Base-by-base conservation (phyloP, 169 alveolate genomes). In the Plasmodium inui region DNA sequence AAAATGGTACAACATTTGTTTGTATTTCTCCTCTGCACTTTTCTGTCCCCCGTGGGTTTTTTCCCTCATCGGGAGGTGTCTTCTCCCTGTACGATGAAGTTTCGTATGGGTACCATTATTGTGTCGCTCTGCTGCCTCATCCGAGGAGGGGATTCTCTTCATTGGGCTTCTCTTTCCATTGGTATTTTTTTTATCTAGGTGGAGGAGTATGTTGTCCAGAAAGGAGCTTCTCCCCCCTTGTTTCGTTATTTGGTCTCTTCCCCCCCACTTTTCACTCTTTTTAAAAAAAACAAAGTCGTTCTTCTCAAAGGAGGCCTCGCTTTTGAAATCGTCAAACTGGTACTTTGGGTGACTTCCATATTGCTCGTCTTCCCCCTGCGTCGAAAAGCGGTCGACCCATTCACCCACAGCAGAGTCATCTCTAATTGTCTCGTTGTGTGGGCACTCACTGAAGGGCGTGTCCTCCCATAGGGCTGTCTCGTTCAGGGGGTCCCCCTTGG, bases 201-300 rank as follows among this genome's bases (percentile, higher is more conserved):
- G 83, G 12, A 19, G 55, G 41, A 83, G 28, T 26, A 83, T 34
- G 3, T 92, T 86, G 9, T 70, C 57, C 3, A 85, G 53, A 53
- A 61, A 86, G 50, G 37, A 30, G 22, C 92, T 50, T 50, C 46
- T 30, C 50, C n/a, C 80, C 46, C 12, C 14, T n/a, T 12, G 67
- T 83, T 83, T 26, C 44, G 4, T 19, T 3, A 82, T 85, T 37
- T 84, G 3, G 1, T 41, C 53, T 41, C 14, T 41, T 44, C 17
- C 55, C 22, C 8, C 61, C 22, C 8, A 22, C 8, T 50, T 28
- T 17, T 50, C 55, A 44, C 46, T 50, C 53, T 41, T 30, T 19
- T 80, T 91, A 50, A 81, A 91, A 82, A 82, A 91, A 6, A 67
- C 86, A 81, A 91, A 91, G 14, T 81, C 93, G n/a, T 34, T 90